Evolutionary conservation across 192 early-diverging fungal genomes (phyloP).

Genomic region (Backusella liffmaniae): DNA sequence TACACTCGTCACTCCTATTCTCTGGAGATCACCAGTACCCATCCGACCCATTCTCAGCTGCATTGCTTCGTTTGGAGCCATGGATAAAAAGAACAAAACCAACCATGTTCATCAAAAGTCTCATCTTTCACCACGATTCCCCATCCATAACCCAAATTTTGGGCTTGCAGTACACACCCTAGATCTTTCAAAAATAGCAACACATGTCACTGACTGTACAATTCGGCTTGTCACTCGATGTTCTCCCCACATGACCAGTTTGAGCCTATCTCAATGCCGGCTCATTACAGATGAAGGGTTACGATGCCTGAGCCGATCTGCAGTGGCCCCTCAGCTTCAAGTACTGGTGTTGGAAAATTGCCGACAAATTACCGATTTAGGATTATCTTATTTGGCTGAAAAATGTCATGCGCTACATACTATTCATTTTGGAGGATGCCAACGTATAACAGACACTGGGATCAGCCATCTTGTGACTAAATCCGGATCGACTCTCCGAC

Average conservation of each 20-base stretch:
- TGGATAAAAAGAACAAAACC: not conserved
- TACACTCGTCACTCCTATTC: slow-evolving; percentile 12
- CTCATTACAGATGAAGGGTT: slow-evolving; percentile 40
- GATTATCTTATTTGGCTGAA: slow-evolving; percentile 30
- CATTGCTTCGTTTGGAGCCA: not conserved
- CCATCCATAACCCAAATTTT: slow-evolving; percentile 12
- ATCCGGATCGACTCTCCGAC: slow-evolving; percentile 25
- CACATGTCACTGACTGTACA: slow-evolving; percentile 37
- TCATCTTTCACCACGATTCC: slow-evolving; percentile 1
- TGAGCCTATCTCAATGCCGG: slow-evolving; percentile 38
- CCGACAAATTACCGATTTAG: slow-evolving; percentile 35
- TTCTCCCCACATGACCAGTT: slow-evolving; percentile 38
- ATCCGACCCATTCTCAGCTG: slow-evolving; percentile 16
- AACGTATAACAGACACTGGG: slow-evolving; percentile 16
- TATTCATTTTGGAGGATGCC: slow-evolving; percentile 18
- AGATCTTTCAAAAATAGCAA: slow-evolving; percentile 5
- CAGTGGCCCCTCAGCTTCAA: slow-evolving; percentile 21
- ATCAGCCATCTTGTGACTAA: slow-evolving; percentile 13
- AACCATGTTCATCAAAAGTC: slow-evolving; percentile 2
- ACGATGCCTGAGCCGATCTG: slow-evolving; percentile 19
- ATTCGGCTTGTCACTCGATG: slow-evolving; percentile 29
- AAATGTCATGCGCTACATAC: slow-evolving; percentile 20
- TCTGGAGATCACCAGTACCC: slow-evolving; percentile 17
- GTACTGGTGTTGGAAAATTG: slow-evolving; percentile 42
- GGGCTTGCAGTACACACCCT: slow-evolving; percentile 11